Evolutionary conservation across 306 rosid species (phyloP), one percentile per base, ranked within the genome.

Genomic region (Alnus rubra): DNA sequence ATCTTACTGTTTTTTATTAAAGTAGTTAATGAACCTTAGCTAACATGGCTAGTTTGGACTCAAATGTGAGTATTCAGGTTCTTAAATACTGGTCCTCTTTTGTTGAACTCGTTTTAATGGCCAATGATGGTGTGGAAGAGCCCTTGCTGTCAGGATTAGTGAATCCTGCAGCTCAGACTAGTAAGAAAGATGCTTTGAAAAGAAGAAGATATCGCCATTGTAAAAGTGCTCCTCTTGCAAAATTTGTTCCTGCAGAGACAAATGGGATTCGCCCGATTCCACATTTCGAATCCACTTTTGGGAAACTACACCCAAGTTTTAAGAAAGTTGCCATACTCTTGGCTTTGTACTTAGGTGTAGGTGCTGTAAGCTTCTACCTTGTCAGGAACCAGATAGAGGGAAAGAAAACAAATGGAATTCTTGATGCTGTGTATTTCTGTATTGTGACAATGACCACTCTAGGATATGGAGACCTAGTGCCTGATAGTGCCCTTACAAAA

Each of bases 141-240:
- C 90, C 93, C 68, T 82, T 94, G 85, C 62, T 94, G 68, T 73
- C 67, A 5, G 67, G 59, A 51, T 52, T 71, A 5, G 15, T 18
- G 19, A 80, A 84, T 55, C 78, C 83, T 23, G 69, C 67, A 7
- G 19, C 74, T 23, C 89, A 49, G 69, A 80, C 10, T 71, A 52
- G 71, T 50, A 10, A 81, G 62, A 74, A 65, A 60, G 68, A 76
- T 28, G 73, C 47, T 64, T 74, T 63, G 79, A 84, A 76, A 16
- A 74, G 59, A 82, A 86, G 88, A 81, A 88, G 85, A 78, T 15
- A 56, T 73, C 86, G 83, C 55, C 97, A 76, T 10, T 52, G 81
- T 82, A 87, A 67, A 89, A 89, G 97, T 78, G 94, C 94, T 71
- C 97, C 95, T 45, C 45, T 47, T 67, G 83, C 77, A 19, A 82